Percentiles rank a stretch among this genome's conserved stretches.
These are phyloP conservation scores for Thuja plicata DNA, from an alignment of 83 land plant genomes.

Conservation along the genomic window DNA sequence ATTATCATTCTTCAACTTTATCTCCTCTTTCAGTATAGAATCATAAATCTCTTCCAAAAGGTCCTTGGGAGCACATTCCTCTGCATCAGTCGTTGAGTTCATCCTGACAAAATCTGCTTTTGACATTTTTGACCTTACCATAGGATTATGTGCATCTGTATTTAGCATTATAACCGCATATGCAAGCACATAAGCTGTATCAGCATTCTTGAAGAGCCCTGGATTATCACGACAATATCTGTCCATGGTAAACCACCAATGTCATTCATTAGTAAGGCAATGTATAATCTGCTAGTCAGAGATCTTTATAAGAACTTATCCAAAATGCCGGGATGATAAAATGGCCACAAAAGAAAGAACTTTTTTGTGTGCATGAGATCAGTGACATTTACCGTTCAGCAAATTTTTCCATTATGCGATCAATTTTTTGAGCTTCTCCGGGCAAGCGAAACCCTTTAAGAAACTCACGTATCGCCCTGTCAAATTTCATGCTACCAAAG, in stretches of 20 bases:
- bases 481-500: slow-evolving; percentile 88
- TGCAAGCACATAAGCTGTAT: slow-evolving; percentile 97
- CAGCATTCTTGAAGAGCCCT: slow-evolving; percentile 87
- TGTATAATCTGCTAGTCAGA: neutral
- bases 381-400: slow-evolving; percentile 76
- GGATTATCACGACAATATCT: slow-evolving; percentile 97
- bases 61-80: slow-evolving; percentile 78
- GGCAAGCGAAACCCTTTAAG: slow-evolving; percentile 92
- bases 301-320: neutral
- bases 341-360: neutral
- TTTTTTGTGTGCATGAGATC: neutral
- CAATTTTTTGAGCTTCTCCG: slow-evolving; percentile 99
- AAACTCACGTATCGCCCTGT: slow-evolving; percentile 82
- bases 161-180: slow-evolving; percentile 99
- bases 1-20: slow-evolving; percentile 78
- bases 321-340: neutral
- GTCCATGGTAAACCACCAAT: slow-evolving; percentile 20
- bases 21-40: slow-evolving; percentile 92
- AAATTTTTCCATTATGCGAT: slow-evolving; percentile 98
- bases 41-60: slow-evolving; percentile 93
- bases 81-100: slow-evolving; percentile 68
- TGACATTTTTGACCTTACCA: slow-evolving; percentile 96
- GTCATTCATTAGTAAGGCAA: neutral
- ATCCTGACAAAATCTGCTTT: slow-evolving; percentile 87
- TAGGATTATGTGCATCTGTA: slow-evolving; percentile 98